phyloP scores from a whole-genome alignment of 2,329 filamentous ascomycete genomes.

The Periconia sp. region DNA sequence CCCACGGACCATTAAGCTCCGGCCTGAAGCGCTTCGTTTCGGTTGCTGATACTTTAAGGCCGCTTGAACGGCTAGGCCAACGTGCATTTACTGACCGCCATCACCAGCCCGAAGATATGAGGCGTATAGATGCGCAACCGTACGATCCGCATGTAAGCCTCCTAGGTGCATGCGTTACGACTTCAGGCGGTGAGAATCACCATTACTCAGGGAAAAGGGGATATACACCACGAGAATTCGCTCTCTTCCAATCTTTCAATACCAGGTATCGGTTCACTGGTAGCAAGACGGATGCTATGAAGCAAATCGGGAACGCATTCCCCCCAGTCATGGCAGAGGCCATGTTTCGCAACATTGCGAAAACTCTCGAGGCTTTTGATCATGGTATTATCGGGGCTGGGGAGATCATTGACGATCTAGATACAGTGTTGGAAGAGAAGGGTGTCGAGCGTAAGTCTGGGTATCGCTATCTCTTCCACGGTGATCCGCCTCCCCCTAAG shows the following conservation, averaged over 20 bases:
- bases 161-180: constrained; percentile 22
- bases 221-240: constrained; percentile 27
- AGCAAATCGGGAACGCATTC: constrained; percentile 31
- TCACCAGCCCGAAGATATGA: constrained; percentile 21
- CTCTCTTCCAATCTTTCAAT: constrained; percentile 23
- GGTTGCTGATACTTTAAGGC: constrained; percentile 28
- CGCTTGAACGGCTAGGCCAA: constrained; percentile 6
- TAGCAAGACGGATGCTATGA: constrained; percentile 8
- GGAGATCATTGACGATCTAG: constrained; percentile 27
- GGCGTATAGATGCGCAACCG: constrained; percentile 1
- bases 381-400: constrained; percentile 29
- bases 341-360: constrained; percentile 5
- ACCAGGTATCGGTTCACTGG: constrained; percentile 18
- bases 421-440: not conserved
- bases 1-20: constrained; percentile 23
- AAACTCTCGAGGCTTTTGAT: constrained; percentile 33
- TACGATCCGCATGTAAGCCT: constrained; percentile 16
- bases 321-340: constrained; percentile 21
- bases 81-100: constrained; percentile 15
- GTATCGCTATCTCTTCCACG: constrained; percentile 1
- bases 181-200: constrained; percentile 17
- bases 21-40: constrained; percentile 26
- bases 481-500: no score
- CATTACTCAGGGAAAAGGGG: constrained; percentile 21
- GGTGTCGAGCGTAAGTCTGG: not conserved